A percentile compares a stretch with the other conserved stretches of the same genome.
These are phyloP conservation scores for Amphibolis antarctica DNA, from an alignment of 106 monocot genomes.

Conservation along the genomic window DNA sequence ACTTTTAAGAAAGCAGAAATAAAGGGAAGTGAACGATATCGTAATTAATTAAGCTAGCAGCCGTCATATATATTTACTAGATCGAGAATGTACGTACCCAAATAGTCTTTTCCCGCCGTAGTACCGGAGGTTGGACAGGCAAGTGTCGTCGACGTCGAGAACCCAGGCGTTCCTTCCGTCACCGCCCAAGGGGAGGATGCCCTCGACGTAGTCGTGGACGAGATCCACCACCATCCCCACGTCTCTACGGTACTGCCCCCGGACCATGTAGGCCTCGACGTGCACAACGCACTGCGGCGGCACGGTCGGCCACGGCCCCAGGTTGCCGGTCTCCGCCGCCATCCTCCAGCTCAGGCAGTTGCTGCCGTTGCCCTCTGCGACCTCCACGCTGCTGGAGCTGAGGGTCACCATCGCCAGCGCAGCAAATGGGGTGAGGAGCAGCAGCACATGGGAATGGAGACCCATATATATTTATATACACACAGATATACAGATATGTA, in stretches of 20 bases:
- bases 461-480: not conserved
- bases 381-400: not conserved
- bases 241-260: conserved; percentile 30
- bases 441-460: not conserved
- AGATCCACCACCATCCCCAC: conserved; percentile 12
- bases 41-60: too few species aligned
- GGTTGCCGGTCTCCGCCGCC: conserved; percentile 32
- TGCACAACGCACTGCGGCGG: conserved; percentile 25
- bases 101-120: conserved; percentile 22
- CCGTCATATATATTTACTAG: too few species aligned
- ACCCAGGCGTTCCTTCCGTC: conserved; percentile 44
- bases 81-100: conserved; percentile 24
- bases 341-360: conserved; percentile 41
- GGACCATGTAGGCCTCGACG: conserved; percentile 38
- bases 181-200: conserved; percentile 2
- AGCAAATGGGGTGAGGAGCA: not conserved
- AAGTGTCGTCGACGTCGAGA: conserved; percentile 53
- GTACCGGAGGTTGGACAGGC: conserved; percentile 37
- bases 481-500: too few species aligned
- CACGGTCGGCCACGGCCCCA: conserved; percentile 21
- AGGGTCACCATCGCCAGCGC: not conserved
- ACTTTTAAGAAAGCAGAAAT: not conserved
- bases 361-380: not conserved
- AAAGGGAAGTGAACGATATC: too few species aligned
- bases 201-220: conserved; percentile 12